phyloP scores from a whole-genome alignment of 768 basidiomycete genomes.

The Phallus indusiatus region DNA sequence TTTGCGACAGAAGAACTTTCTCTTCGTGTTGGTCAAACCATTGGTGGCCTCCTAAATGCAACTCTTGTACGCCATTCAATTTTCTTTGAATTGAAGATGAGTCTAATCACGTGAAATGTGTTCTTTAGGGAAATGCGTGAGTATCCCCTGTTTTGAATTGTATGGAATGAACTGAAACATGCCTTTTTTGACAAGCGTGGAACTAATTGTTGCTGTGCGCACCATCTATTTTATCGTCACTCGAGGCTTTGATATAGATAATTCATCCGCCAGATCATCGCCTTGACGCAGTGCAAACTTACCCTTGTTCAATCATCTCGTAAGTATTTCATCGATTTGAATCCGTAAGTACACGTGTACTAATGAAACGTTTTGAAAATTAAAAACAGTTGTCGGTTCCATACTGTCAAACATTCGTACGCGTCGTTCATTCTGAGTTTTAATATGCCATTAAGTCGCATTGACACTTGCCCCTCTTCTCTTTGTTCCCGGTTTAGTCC shows the following conservation, averaged over 20 bases:
- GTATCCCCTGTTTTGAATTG: slow-evolving; percentile 5
- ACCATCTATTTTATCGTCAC: too few species aligned
- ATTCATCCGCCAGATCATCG: slow-evolving; percentile 47
- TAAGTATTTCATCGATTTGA: slow-evolving; percentile 22
- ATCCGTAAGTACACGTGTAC: slow-evolving; percentile 3
- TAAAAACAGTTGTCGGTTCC: slow-evolving; percentile 62
- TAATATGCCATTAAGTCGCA: slow-evolving; percentile 14
- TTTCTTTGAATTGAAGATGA: neutral
- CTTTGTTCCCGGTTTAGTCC: slow-evolving; percentile 32
- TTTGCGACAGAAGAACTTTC: slow-evolving; percentile 85
- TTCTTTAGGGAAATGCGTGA: slow-evolving; percentile 21
- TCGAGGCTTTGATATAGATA: too few species aligned
- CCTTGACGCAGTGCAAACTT: slow-evolving; percentile 73
- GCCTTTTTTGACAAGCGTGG: slow-evolving; percentile 28
- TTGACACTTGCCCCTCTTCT: slow-evolving; percentile 5
- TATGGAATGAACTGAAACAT: neutral
- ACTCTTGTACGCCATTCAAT: slow-evolving; percentile 44
- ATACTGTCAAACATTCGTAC: slow-evolving; percentile 69
- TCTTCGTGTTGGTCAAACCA: slow-evolving; percentile 70
- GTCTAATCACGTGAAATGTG: neutral
- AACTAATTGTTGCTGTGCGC: slow-evolving; percentile 65
- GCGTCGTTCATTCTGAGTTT: slow-evolving; percentile 13
- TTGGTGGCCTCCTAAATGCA: slow-evolving; percentile 79
- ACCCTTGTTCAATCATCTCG: slow-evolving; percentile 72
- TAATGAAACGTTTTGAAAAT: neutral